Evolutionary conservation across 2,329 filamentous ascomycete genomes (phyloP).

Genomic region (Verticillium tricorpus): DNA sequence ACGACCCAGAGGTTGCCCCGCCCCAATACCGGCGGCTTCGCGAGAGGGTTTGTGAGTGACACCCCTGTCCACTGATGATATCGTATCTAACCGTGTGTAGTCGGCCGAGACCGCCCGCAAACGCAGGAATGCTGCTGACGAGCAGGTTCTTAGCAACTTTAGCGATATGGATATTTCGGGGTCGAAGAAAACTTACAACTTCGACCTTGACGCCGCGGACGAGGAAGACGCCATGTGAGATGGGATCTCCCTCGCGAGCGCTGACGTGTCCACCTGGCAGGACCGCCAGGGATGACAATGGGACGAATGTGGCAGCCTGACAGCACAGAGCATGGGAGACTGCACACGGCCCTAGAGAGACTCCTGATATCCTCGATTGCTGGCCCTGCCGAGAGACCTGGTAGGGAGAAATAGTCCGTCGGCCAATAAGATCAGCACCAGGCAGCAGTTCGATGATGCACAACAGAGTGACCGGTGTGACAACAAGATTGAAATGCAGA

Average conservation of each 20-base stretch:
- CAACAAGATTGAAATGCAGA: background rate
- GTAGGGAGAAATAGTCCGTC: too few relatives aligned
- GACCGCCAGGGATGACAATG: too few relatives aligned
- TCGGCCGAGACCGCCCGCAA: background rate
- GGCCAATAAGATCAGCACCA: background rate
- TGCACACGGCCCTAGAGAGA: too few relatives aligned
- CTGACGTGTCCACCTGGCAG: too few relatives aligned
- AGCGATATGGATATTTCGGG: background rate
- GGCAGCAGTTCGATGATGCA: background rate
- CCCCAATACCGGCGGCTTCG: background rate
- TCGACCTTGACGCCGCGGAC: background rate
- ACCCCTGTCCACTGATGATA: background rate
- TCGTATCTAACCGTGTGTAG: background rate
- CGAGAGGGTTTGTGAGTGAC: background rate
- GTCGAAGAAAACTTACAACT: background rate
- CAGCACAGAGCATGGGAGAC: too few relatives aligned
- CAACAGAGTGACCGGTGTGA: background rate
- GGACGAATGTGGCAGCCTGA: too few relatives aligned
- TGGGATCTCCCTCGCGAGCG: too few relatives aligned
- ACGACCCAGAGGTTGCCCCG: background rate
- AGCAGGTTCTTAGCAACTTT: background rate
- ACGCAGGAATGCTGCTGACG: background rate
- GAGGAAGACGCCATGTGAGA: background rate
- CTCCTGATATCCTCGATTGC: too few relatives aligned
- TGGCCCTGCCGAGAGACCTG: too few relatives aligned